phyloP scores from a whole-genome alignment of 108 stramenopile genomes.

The Skeletonema potamos region DNA sequence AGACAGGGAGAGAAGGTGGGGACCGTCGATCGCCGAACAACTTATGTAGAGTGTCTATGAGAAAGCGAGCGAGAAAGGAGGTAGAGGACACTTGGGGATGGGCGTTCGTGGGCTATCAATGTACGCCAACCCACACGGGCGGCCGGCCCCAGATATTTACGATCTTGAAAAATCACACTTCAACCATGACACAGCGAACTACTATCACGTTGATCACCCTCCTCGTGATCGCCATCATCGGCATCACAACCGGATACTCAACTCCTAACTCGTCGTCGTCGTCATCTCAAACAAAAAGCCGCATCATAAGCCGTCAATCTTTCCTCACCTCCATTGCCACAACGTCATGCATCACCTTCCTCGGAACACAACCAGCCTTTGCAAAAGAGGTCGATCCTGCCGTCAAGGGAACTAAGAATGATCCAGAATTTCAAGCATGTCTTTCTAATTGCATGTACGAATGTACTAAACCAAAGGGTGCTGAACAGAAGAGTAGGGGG shows the following conservation, averaged over 20 bases:
- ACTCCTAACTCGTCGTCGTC: constrained; percentile 1
- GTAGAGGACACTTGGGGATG: too few relatives aligned
- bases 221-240: constrained; percentile 10
- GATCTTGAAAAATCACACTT: too few relatives aligned
- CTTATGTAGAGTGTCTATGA: too few relatives aligned
- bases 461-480: constrained; percentile 83
- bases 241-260: constrained; percentile 11
- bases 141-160: too few relatives aligned
- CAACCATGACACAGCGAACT: constrained; percentile 12
- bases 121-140: too few relatives aligned
- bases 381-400: constrained; percentile 67
- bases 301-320: constrained; percentile 11
- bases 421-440: constrained; percentile 66
- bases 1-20: too few relatives aligned
- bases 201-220: constrained; percentile 6
- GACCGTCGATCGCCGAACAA: too few relatives aligned
- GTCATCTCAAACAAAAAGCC: neutral
- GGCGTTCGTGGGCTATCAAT: too few relatives aligned
- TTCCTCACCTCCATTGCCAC: constrained; percentile 25
- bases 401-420: constrained; percentile 70
- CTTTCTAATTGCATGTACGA: constrained; percentile 70
- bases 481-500: constrained; percentile 59
- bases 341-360: constrained; percentile 14
- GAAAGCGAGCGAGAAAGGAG: too few relatives aligned
- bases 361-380: neutral